Evolutionary conservation across 495 filamentous ascomycete genomes (phyloP).

Genomic region (Aspergillus steynii): DNA sequence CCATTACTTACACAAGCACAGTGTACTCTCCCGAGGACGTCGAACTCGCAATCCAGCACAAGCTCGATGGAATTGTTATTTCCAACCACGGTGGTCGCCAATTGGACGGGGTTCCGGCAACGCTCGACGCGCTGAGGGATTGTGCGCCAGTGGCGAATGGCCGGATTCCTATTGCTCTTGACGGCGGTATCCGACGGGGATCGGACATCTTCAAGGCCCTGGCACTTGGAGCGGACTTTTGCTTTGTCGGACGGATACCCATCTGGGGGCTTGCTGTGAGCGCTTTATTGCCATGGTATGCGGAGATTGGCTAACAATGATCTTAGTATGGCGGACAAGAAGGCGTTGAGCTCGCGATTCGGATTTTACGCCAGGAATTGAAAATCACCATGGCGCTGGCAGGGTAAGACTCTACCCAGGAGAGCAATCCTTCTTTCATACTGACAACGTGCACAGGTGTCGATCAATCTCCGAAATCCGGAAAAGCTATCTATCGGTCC

Average conservation of each 20-base stretch:
- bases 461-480: too few species aligned
- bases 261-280: background rate
- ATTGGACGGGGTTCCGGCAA: background rate
- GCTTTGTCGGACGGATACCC: background rate
- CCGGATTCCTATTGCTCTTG: conserved; percentile 41
- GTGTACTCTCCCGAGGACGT: conserved; percentile 81
- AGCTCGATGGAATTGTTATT: conserved; percentile 82
- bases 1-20: conserved; percentile 10
- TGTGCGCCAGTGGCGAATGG: background rate
- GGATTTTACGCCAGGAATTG: too few species aligned
- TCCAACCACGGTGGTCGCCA: conserved; percentile 86
- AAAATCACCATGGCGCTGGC: too few species aligned
- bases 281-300: background rate
- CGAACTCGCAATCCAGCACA: conserved; percentile 68
- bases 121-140: background rate
- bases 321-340: background rate
- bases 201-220: conserved; percentile 94
- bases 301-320: background rate
- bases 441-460: too few species aligned
- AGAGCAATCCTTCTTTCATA: too few species aligned
- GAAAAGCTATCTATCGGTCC: too few species aligned
- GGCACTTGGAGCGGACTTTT: conserved; percentile 69
- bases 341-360: background rate
- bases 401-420: too few species aligned
- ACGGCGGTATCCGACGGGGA: conserved; percentile 82